phyloP scores from a whole-genome alignment of 2,329 filamentous ascomycete species.

The Xylaria sp. region DNA sequence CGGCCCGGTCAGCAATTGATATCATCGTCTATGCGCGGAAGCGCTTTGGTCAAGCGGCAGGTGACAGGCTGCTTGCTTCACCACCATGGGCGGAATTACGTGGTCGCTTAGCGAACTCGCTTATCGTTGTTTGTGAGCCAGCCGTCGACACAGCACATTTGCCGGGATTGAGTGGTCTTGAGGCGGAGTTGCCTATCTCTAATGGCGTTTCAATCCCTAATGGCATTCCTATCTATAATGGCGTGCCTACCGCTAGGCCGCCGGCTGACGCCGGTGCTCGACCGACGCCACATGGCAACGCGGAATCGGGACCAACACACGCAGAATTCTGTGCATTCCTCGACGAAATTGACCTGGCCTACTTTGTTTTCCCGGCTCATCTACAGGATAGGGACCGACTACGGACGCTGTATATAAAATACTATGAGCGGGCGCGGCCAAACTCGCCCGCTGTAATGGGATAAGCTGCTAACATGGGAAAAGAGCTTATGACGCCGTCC shows the following conservation, averaged over 20 bases:
- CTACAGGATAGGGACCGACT: too few species aligned
- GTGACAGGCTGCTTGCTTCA: background rate
- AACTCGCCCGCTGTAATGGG: too few species aligned
- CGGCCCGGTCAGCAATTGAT: conserved; percentile 18
- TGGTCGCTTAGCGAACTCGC: conserved; percentile 10
- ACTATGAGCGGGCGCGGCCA: too few species aligned
- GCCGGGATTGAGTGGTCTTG: too few species aligned
- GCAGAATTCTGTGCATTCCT: conserved; percentile 1
- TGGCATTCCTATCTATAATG: too few species aligned
- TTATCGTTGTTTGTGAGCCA: conserved; percentile 19
- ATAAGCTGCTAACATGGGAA: background rate
- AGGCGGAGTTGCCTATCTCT: too few species aligned
- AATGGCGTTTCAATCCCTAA: too few species aligned
- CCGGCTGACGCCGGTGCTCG: conserved; percentile 15
- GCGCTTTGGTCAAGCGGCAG: conserved; percentile 4
- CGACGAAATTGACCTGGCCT: background rate
- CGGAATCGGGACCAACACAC: conserved; percentile 8
- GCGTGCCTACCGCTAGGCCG: too few species aligned
- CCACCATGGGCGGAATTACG: background rate
- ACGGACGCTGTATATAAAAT: too few species aligned
- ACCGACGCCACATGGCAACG: conserved; percentile 11
- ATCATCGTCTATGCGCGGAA: conserved; percentile 13
- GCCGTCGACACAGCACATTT: too few species aligned
- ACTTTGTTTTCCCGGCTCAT: too few species aligned
- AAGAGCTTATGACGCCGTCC: background rate